Base-by-base conservation (phyloP, 2,329 filamentous ascomycete genomes). In the Sarocladium kiliense region DNA sequence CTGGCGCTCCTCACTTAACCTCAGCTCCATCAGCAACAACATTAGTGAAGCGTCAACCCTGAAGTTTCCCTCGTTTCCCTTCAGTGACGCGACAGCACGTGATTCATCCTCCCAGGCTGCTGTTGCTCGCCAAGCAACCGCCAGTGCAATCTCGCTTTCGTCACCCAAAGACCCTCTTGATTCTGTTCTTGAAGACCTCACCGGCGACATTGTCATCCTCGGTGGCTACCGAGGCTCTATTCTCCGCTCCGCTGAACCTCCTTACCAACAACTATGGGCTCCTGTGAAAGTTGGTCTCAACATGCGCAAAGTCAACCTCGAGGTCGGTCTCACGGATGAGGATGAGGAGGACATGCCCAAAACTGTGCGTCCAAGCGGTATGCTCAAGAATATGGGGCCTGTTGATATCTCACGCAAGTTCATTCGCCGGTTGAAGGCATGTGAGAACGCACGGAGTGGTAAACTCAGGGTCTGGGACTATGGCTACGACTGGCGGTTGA, bases 401-500 rank as follows among this genome's bases (percentile, higher is more conserved):
- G 88, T 97, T 39, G 93, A 97, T 67, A 92, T 97, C 56, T 90
- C 89, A 3, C 86, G 85, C 56, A 83, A 90, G 37, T 75, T 97
- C 1, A 85, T 97, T 69, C 92, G 89, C 66, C 85, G 87, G 55
- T 70, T 96, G 19, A 80, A 83, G 51, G 85, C 86, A 30, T 89
- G 83, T 60, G 84, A 90, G 12, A 95, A 95, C 63, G 84, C 82
- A 1, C 79, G 81, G 54, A 78, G 75, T 3, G 90, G 89, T 7
- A 86, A 81, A 59, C 74, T 97, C 5, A 80, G 91, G 47, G 81
- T 96, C 1, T 91, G 91, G 76, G 87, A 97, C 63, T 97, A 93
- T 65, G 91, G 92, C 18, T 97, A 96, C 64, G 93, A 97, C 71
- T 97, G 93, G 93, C 81, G 93, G 16, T 74, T 97, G 37, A 94